Evolutionary conservation across 1,139 yeast genomes (phyloP).

Genomic region (Geotrichum klebahnii): DNA sequence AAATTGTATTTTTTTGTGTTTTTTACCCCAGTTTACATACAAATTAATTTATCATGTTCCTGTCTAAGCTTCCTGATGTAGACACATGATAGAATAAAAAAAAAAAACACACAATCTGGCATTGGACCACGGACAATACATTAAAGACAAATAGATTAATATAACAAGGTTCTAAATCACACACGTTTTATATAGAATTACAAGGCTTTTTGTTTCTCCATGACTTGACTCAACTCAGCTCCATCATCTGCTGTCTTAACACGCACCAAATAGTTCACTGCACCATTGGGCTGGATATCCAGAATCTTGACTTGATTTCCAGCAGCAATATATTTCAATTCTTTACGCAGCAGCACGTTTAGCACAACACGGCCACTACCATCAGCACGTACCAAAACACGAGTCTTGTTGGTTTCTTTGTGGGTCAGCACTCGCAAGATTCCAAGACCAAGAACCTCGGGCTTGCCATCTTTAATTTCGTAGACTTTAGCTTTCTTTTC

Average conservation of each 20-base stretch:
- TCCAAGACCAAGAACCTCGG: constrained; percentile 61
- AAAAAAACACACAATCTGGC: too few species aligned
- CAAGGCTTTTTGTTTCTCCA: constrained; percentile 44
- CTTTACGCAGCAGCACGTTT: constrained; percentile 57
- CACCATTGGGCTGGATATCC: constrained; percentile 47
- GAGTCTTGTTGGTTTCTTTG: constrained; percentile 54
- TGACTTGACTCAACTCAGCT: constrained; percentile 50
- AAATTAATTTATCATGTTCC: too few species aligned
- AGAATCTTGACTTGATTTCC: constrained; percentile 51
- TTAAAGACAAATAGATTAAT: too few species aligned
- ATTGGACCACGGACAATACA: too few species aligned
- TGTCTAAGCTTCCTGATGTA: too few species aligned
- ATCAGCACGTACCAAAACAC: constrained; percentile 80
- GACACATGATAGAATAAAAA: too few species aligned
- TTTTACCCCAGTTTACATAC: too few species aligned
- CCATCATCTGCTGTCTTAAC: constrained; percentile 76
- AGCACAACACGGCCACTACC: constrained; percentile 80
- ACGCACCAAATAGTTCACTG: constrained; percentile 60
- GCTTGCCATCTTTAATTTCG: constrained; percentile 39
- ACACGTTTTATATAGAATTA: too few species aligned
- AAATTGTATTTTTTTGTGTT: too few species aligned
- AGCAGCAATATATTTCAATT: constrained; percentile 45
- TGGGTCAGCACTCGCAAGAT: constrained; percentile 68
- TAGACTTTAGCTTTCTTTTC: constrained; percentile 71
- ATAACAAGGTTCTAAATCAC: too few species aligned